Percentiles rank a stretch among this genome's conserved stretches.
These are phyloP conservation scores for Venturiaceae sp. DNA, from an alignment of 2,329 filamentous ascomycete genomes.

Conservation along the genomic window DNA sequence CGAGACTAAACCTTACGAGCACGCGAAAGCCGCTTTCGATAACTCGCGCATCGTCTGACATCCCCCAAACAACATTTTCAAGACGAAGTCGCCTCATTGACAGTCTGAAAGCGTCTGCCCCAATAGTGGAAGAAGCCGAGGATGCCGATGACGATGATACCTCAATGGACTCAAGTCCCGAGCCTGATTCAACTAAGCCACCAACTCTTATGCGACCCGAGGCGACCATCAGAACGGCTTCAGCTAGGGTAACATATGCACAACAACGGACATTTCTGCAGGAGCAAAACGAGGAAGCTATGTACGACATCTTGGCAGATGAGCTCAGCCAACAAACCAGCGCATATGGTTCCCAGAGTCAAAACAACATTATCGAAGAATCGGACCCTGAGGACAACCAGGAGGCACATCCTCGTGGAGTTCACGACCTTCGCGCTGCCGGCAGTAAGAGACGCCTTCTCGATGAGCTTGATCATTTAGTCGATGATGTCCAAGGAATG, in stretches of 20 bases:
- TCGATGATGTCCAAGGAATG: slow-evolving; percentile 48
- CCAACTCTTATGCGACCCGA: slow-evolving; percentile 20
- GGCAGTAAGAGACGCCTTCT: slow-evolving; percentile 48
- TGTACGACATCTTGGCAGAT: slow-evolving; percentile 7
- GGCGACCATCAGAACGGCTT: slow-evolving; percentile 15
- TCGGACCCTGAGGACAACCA: slow-evolving; percentile 35
- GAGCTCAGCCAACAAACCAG: slow-evolving; percentile 1
- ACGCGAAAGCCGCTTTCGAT: background rate
- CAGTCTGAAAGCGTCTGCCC: slow-evolving; percentile 5
- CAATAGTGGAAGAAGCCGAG: slow-evolving; percentile 9
- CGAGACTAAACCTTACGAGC: background rate
- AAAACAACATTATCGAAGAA: slow-evolving; percentile 15
- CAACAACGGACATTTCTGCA: slow-evolving; percentile 50
- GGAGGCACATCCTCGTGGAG: slow-evolving; percentile 40
- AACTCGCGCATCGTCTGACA: slow-evolving; percentile 7
- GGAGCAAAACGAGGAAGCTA: slow-evolving; percentile 28
- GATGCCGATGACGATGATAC: slow-evolving; percentile 14
- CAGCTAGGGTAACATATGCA: slow-evolving; percentile 47
- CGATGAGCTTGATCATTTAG: slow-evolving; percentile 43
- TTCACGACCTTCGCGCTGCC: slow-evolving; percentile 51
- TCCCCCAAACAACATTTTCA: background rate
- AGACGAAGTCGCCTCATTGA: slow-evolving; percentile 7
- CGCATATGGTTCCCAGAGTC: background rate
- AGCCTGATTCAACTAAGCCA: background rate
- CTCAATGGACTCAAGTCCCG: background rate